Evolutionary conservation across 768 basidiomycete species (phyloP).

Genomic region (Punctularia strigosozonata): DNA sequence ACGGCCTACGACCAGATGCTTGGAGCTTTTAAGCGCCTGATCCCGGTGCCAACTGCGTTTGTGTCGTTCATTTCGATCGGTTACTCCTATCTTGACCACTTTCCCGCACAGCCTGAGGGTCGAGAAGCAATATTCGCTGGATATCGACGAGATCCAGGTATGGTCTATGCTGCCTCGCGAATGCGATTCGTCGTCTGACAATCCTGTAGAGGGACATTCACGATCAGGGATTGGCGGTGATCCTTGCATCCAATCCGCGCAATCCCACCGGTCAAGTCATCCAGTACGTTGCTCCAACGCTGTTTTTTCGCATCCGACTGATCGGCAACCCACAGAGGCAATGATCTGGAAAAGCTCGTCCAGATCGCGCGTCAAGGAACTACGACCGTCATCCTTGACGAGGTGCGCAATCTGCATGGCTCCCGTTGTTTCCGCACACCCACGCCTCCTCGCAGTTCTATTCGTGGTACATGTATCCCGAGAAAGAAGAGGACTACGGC

Average conservation of each 20-base stretch:
- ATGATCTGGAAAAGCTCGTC: slow-evolving; percentile 76
- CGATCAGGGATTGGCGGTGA: slow-evolving; percentile 73
- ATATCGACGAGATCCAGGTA: slow-evolving; percentile 72
- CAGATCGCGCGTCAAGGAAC: slow-evolving; percentile 51
- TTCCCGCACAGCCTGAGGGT: slow-evolving; percentile 19
- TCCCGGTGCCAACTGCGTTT: slow-evolving; percentile 81
- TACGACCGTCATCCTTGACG: slow-evolving; percentile 78
- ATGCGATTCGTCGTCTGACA: background rate
- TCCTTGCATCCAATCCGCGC: slow-evolving; percentile 88
- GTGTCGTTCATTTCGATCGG: slow-evolving; percentile 12
- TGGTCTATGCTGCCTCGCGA: slow-evolving; percentile 2
- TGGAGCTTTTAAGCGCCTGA: slow-evolving; percentile 80
- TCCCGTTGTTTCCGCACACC: background rate
- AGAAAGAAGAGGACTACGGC: slow-evolving; percentile 61
- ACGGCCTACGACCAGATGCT: slow-evolving; percentile 81
- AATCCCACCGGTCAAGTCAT: slow-evolving; percentile 93
- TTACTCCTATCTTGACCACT: slow-evolving; percentile 10
- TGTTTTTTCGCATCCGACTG: background rate
- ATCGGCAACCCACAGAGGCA: slow-evolving; percentile 32
- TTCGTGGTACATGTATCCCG: slow-evolving; percentile 91
- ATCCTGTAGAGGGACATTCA: slow-evolving; percentile 54
- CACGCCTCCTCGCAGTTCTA: slow-evolving; percentile 50
- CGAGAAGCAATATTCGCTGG: slow-evolving; percentile 53
- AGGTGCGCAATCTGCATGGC: slow-evolving; percentile 28
- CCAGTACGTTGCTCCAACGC: slow-evolving; percentile 28